These are phyloP conservation scores for Silene coronaria DNA, from an alignment of 179 eudicot genomes.

Conservation along the genomic window DNA sequence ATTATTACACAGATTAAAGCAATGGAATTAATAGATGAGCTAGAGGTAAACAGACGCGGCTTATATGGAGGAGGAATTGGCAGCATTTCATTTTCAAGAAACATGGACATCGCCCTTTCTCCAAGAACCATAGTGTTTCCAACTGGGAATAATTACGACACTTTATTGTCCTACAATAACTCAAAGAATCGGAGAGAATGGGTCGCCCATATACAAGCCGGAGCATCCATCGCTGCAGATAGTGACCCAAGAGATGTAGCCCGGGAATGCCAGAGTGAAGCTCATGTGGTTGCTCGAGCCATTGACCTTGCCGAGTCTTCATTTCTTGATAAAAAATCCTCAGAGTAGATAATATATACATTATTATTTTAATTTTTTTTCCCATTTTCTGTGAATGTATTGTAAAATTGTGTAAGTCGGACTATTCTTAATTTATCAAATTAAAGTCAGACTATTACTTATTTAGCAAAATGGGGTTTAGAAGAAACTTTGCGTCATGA, in stretches of 20 bases:
- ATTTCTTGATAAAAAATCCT: conserved; percentile 23
- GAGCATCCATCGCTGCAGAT: conserved; percentile 47
- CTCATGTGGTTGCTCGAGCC: conserved; percentile 46
- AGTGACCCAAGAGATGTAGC: conserved; percentile 43
- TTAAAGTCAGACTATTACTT: too few relatives aligned
- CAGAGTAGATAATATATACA: background rate
- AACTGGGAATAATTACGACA: conserved; percentile 31
- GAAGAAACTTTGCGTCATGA: too few relatives aligned
- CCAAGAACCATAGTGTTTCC: conserved; percentile 54
- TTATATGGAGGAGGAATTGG: conserved; percentile 56
- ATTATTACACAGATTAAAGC: conserved; percentile 41
- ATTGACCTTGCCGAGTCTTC: conserved; percentile 57
- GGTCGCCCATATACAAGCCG: conserved; percentile 50
- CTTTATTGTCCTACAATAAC: conserved; percentile 35
- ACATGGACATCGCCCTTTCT: conserved; percentile 52
- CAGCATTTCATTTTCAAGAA: conserved; percentile 50
- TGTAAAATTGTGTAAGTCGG: too few relatives aligned
- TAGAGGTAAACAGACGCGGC: conserved; percentile 46
- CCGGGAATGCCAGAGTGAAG: conserved; percentile 43
- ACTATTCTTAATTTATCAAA: too few relatives aligned
- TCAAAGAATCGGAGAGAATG: conserved; percentile 39
- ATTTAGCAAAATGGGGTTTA: too few relatives aligned
- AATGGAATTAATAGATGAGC: conserved; percentile 48
- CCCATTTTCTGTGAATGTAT: background rate
- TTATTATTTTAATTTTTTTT: too few relatives aligned